Base-by-base conservation (phyloP, 116 monocot species). In the Zostera marina region DNA sequence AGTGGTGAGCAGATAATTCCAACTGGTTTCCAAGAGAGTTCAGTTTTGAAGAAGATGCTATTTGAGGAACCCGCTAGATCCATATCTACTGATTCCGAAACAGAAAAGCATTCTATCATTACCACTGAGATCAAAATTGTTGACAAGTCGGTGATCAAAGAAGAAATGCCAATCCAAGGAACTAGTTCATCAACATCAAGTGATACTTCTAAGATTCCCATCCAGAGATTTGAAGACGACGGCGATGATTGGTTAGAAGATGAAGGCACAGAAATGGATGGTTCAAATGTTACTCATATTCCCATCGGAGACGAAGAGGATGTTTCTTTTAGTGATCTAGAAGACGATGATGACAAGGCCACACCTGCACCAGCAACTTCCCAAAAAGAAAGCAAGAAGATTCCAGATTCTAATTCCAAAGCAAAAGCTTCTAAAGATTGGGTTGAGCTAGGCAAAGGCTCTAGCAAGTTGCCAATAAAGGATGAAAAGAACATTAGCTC, bases 61-160 rank as follows among this genome's bases (percentile, higher is more conserved):
- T 7, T 26, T 9, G 78, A 79, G 52, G 82, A 88, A 41, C 63
- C 66, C 11, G 67, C 43, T 62, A 47, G 53, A 16, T 22, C 73
- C 17, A 42, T 71, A 0, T 42, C 45, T 56, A 55, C 66, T 23
- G 85, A 85, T 38, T 9, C 65, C 22, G 86, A 77, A 59, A 81
- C 78, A 0, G 98, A 86, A 49, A 90, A 98, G 56, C 79, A 90
- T 63, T 70, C 83, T 8, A 69, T 86, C 13, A 38, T 56, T 8
- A 67, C 69, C 4, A 69, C 72, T 11, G 83, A 81, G 60, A 64
- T 73, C 22, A 72, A 73, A 70, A 71, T 86, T 17, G 61, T 86
- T 4, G 98, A 98, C 62, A 98, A 98, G 63, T 78, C 83, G 19
- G 85, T 98, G 44, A 74, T 83, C 25, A 67, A 83, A 67, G 96